phyloP scores from a whole-genome alignment of 2,329 filamentous ascomycete genomes.

The Podosphaera xanthii region DNA sequence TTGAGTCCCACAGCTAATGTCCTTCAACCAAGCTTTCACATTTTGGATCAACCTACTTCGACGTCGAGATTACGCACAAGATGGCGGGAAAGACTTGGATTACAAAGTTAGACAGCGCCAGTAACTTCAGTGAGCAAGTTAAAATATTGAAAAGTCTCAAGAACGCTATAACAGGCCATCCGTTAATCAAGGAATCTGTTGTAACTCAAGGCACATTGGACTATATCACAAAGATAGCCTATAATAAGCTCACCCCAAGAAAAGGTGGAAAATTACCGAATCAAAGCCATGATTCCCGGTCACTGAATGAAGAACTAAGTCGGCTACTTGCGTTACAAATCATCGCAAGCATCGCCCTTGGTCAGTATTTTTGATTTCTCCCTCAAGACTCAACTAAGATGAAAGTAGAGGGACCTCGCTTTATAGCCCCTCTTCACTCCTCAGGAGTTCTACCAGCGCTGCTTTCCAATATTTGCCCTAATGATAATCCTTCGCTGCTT shows the following conservation, averaged over 20 bases:
- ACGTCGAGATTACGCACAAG: neutral
- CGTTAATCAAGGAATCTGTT: slow-evolving; percentile 64
- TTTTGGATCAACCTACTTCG: neutral
- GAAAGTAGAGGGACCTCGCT: slow-evolving; percentile 50
- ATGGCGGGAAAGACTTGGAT: slow-evolving; percentile 25
- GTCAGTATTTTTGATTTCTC: slow-evolving; percentile 23
- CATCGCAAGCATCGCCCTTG: slow-evolving; percentile 65
- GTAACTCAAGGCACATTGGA: slow-evolving; percentile 46
- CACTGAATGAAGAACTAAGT: slow-evolving; percentile 37
- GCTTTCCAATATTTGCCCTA: slow-evolving; percentile 44
- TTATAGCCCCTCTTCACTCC: slow-evolving; percentile 50
- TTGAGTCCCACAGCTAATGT: neutral
- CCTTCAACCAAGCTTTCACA: neutral
- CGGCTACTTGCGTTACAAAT: slow-evolving; percentile 64
- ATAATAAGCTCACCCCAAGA: slow-evolving; percentile 18
- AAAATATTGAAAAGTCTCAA: slow-evolving; percentile 51
- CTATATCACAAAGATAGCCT: slow-evolving; percentile 31
- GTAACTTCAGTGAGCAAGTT: slow-evolving; percentile 27
- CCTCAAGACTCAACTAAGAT: neutral
- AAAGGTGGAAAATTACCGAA: slow-evolving; percentile 25
- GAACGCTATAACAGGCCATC: slow-evolving; percentile 74
- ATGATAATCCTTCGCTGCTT: slow-evolving; percentile 39
- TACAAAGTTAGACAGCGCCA: slow-evolving; percentile 31
- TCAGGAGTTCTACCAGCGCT: slow-evolving; percentile 46
- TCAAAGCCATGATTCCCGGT: slow-evolving; percentile 18